These are phyloP conservation scores for Neonectria coccinea DNA, from an alignment of 2,329 filamentous ascomycete genomes.

Conservation along the genomic window DNA sequence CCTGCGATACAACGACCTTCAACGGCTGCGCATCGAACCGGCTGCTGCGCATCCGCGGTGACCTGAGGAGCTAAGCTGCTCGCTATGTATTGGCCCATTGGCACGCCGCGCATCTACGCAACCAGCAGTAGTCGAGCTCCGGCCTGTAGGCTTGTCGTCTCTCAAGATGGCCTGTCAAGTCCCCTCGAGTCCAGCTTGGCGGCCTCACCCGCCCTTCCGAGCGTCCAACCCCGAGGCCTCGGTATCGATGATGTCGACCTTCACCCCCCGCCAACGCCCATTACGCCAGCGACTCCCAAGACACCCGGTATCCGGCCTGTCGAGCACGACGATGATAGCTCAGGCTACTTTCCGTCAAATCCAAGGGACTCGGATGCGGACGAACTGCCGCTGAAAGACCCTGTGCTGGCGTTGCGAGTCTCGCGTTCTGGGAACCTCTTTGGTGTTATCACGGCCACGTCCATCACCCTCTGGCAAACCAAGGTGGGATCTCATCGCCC, in stretches of 20 bases:
- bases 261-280: constrained; percentile 58
- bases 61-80: constrained; percentile 44
- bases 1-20: constrained; percentile 30
- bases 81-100: constrained; percentile 92
- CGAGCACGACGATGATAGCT: constrained; percentile 61
- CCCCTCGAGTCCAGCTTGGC: constrained; percentile 46
- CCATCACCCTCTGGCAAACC: constrained; percentile 96
- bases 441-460: constrained; percentile 85
- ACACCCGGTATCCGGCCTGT: constrained; percentile 61
- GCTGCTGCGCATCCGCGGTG: constrained; percentile 32
- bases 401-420: constrained; percentile 79
- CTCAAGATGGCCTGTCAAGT: constrained; percentile 69
- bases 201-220: constrained; percentile 31
- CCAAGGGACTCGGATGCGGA: constrained; percentile 44
- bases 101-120: constrained; percentile 85
- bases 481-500: constrained; percentile 70
- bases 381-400: constrained; percentile 66
- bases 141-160: constrained; percentile 63
- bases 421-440: constrained; percentile 86
- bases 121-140: constrained; percentile 74
- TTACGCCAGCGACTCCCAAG: constrained; percentile 65
- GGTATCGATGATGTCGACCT: constrained; percentile 51
- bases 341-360: constrained; percentile 39
- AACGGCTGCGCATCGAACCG: constrained; percentile 32
- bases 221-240: constrained; percentile 41